These are phyloP conservation scores for Dipsacomyces acuminosporus DNA, from an alignment of 371 early-diverging fungal genomes.

Conservation along the genomic window DNA sequence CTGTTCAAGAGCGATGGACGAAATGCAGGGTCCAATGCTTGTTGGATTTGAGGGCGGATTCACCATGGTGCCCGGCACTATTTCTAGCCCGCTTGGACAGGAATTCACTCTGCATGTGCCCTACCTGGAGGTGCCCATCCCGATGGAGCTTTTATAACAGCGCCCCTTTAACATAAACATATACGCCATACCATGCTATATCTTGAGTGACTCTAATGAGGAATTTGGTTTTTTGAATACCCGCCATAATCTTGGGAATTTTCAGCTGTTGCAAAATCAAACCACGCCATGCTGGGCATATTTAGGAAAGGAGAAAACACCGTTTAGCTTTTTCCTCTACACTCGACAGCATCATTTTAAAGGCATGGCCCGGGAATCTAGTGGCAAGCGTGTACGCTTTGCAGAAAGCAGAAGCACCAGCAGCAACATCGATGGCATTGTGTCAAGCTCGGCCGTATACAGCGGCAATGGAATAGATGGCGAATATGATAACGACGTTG, in stretches of 20 bases:
- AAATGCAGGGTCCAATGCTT: slow-evolving; percentile 10
- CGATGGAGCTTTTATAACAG: slow-evolving; percentile 16
- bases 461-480: neutral
- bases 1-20: slow-evolving; percentile 29
- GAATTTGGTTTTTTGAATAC: no score
- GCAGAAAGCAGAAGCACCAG: slow-evolving; percentile 5
- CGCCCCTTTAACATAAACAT: no score
- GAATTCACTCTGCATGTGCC: slow-evolving; percentile 22
- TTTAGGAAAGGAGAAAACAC: no score
- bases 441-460: neutral
- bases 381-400: slow-evolving; percentile 26
- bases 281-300: no score
- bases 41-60: slow-evolving; percentile 29
- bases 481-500: neutral
- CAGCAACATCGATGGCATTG: neutral
- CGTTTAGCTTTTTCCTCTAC: no score
- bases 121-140: slow-evolving; percentile 28
- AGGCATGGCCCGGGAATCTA: neutral
- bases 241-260: no score
- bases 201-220: no score
- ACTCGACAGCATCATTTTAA: neutral
- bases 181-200: no score
- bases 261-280: no score
- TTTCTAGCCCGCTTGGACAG: slow-evolving; percentile 23
- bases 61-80: slow-evolving; percentile 32